Evolutionary conservation across 495 filamentous ascomycete genomes (phyloP), one percentile per base, ranked within the genome.

Genomic region (Hypoxylon cercidicola): DNA sequence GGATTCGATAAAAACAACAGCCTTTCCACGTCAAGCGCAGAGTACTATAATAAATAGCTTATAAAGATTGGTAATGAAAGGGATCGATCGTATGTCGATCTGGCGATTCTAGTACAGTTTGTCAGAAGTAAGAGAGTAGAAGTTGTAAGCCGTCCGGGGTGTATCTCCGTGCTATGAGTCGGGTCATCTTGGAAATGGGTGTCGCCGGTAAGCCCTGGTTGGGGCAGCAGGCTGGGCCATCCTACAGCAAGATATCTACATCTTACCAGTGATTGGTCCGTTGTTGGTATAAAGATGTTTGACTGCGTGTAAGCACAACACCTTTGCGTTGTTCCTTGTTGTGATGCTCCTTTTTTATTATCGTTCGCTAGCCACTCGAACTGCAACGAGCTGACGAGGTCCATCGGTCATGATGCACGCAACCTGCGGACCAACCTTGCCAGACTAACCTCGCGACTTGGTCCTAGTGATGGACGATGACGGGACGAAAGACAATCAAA

Each of bases 31-130:
- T 20, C 16, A 58, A 62, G 43, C 54, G 44, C 55, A 23, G 23
- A 53, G 28, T 48, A 28, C 34, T 12, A 9, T 37, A 39, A 39
- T 37, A 18, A 48, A 20, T 18, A 30, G 51, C 34, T 40, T n/a
- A 59, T 0, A 37, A 48, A 35, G 16, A 32, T 28, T 45, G 32
- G 34, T 51, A 37, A 39, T 47, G 16, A 59, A 15, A 35, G 37
- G 55, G 49, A 56, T 55, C 37, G 37, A 60, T 68, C 50, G 65
- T 47, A 52, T 64, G 55, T 56, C 60, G 60, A 68, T 68, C 60
- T 64, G 55, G 56, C 43, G 55, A 63, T 56, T 56, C 16, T 60
- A 44, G 47, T 58, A 13, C 49, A 40, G 35, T 30, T 12, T 32
- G 13, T n/a, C 41, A 15, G 34, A 44, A 7, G 30, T 10, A 25